A percentile compares a stretch with the other conserved stretches of the same genome.
These are phyloP conservation scores for Quercus dentata DNA, from an alignment of 306 rosid genomes.

Conservation along the genomic window DNA sequence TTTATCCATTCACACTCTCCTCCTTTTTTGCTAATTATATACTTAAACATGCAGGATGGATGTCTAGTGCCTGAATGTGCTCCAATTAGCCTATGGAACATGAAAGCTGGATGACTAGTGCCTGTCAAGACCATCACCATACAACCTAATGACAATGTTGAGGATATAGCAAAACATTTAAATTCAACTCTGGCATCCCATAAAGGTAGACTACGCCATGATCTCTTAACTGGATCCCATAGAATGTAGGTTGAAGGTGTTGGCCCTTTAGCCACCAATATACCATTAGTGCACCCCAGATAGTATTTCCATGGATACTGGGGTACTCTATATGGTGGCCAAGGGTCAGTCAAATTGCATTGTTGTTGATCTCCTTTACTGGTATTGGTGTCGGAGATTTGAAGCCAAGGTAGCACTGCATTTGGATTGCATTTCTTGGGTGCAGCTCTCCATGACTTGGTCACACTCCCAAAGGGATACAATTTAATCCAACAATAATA, in stretches of 20 bases:
- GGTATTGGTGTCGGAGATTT: background rate
- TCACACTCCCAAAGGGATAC: slow-evolving; percentile 12
- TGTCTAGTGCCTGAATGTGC: slow-evolving; percentile 16
- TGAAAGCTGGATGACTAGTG: slow-evolving; percentile 20
- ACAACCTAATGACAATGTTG: background rate
- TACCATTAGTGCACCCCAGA: slow-evolving; percentile 22
- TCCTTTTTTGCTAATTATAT: background rate
- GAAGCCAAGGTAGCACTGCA: slow-evolving; percentile 19
- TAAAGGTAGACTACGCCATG: background rate
- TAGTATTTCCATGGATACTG: slow-evolving; percentile 16
- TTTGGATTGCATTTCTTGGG: slow-evolving; percentile 9
- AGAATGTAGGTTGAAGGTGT: background rate
- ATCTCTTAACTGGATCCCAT: slow-evolving; percentile 4
- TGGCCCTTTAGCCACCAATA: background rate
- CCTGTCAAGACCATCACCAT: slow-evolving; percentile 8
- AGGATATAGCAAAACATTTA: slow-evolving; percentile 12
- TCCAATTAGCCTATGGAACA: slow-evolving; percentile 3
- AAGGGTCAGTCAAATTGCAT: background rate
- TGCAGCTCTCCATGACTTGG: slow-evolving; percentile 24
- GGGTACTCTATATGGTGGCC: background rate
- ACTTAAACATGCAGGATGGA: slow-evolving; percentile 2
- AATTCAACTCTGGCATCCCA: slow-evolving; percentile 16
- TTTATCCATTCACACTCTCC: slow-evolving; percentile 15
- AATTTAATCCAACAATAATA: too few relatives aligned
- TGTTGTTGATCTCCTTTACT: too few relatives aligned